Percentiles rank a stretch among this genome's conserved stretches.
These are phyloP conservation scores for Mortierella sp. DNA, from an alignment of 371 early-diverging fungal species.

Conservation along the genomic window DNA sequence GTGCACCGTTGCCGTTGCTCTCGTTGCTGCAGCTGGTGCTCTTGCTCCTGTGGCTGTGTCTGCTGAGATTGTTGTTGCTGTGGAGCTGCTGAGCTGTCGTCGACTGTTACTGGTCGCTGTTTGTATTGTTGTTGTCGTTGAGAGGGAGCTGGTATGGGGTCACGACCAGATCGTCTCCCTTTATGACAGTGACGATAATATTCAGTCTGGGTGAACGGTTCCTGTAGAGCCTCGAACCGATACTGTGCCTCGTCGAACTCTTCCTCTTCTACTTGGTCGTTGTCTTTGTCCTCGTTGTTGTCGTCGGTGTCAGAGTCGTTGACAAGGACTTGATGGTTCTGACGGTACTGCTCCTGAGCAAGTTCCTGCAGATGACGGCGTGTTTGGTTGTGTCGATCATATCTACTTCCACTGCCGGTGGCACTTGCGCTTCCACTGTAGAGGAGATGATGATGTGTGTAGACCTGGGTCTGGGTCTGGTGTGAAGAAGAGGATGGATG, in stretches of 20 bases:
- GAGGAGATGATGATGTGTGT: constrained; percentile 11
- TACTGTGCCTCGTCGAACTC: neutral
- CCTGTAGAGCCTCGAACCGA: constrained; percentile 9
- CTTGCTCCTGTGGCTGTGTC: constrained; percentile 6
- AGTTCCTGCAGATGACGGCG: constrained; percentile 24
- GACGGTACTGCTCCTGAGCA: constrained; percentile 25
- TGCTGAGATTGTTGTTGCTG: neutral
- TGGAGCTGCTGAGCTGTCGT: neutral
- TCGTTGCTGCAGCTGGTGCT: neutral
- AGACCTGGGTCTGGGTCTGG: neutral
- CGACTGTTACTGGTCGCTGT: neutral
- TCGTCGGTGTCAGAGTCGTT: neutral
- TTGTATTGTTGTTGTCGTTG: neutral
- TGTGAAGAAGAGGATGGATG: neutral
- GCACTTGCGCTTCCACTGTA: constrained; percentile 2
- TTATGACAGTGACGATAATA: neutral
- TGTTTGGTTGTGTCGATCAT: constrained; percentile 6
- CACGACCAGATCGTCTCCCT: constrained; percentile 2
- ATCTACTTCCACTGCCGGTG: neutral
- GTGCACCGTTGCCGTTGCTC: neutral
- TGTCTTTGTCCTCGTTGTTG: neutral
- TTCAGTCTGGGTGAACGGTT: constrained; percentile 3
- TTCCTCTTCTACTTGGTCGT: neutral
- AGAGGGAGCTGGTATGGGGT: neutral
- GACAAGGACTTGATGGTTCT: constrained; percentile 12